These are phyloP conservation scores for Colletotrichum sp. DNA, from an alignment of 2,329 filamentous ascomycete species.

Conservation along the genomic window DNA sequence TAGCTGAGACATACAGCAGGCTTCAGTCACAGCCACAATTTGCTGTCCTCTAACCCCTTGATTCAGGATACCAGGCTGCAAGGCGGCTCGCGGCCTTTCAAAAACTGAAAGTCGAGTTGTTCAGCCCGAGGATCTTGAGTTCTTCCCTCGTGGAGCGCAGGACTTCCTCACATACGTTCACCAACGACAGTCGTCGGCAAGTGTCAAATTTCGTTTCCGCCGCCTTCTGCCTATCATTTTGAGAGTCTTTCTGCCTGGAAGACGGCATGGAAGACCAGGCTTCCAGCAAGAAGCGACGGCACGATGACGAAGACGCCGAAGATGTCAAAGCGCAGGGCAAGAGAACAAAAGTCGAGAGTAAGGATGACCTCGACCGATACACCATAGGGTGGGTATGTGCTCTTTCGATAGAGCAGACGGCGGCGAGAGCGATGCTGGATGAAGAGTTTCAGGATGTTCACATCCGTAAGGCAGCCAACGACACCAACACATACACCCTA, in stretches of 20 bases:
- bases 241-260: rapidly evolving
- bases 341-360: rapidly evolving
- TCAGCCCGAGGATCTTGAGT: too few relatives aligned
- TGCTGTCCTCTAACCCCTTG: too few relatives aligned
- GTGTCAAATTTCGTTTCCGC: too few relatives aligned
- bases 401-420: constrained; percentile 26
- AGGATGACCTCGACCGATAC: constrained; percentile 1
- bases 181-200: too few relatives aligned
- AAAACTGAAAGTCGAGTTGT: too few relatives aligned
- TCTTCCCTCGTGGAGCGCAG: too few relatives aligned
- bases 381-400: constrained; percentile 30
- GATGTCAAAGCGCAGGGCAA: not conserved
- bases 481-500: constrained; percentile 29
- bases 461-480: not conserved
- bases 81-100: too few relatives aligned
- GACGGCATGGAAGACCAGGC: not conserved
- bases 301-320: not conserved
- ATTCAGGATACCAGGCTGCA: too few relatives aligned
- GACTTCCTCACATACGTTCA: too few relatives aligned
- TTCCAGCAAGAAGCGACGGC: rapidly evolving
- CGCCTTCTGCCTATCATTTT: not conserved
- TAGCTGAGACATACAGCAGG: too few relatives aligned
- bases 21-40: too few relatives aligned
- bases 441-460: constrained; percentile 17
- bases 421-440: constrained; percentile 30